Conservation (phyloP, 2,329 filamentous ascomycete genomes). For the Trichoderma asperellum region DNA sequence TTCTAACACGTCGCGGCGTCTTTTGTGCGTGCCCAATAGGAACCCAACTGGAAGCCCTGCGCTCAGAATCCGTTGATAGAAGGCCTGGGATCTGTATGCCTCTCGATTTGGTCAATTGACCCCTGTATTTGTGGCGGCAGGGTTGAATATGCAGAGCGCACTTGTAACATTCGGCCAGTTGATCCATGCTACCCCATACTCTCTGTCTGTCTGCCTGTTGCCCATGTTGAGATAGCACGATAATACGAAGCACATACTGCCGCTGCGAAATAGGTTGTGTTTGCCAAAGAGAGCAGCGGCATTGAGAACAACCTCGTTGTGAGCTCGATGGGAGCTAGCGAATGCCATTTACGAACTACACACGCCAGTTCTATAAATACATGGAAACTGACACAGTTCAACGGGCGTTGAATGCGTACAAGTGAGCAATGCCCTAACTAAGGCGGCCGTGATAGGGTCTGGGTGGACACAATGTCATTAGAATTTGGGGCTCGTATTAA, state of each 20-base stretch:
- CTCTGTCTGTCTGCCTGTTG: not conserved
- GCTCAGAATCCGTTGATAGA: not conserved
- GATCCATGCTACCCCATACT: conserved; percentile 28
- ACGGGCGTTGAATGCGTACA: not conserved
- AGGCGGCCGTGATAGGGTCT: not conserved
- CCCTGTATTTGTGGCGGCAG: conserved; percentile 16
- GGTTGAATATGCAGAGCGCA: not conserved
- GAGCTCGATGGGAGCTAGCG: not conserved
- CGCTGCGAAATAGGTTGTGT: not conserved
- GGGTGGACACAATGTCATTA: conserved; percentile 14
- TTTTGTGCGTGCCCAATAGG: not conserved
- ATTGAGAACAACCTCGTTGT: not conserved
- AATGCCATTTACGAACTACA: not conserved
- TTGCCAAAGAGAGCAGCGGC: not conserved
- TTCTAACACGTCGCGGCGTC: conserved; percentile 10
- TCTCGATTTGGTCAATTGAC: conserved; percentile 25
- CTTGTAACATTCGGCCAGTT: not conserved
- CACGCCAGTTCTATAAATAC: not conserved
- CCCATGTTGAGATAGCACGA: not conserved
- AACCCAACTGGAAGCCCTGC: not conserved
- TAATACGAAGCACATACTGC: not conserved
- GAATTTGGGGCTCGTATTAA: conserved; percentile 24
- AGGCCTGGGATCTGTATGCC: not conserved
- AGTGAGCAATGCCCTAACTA: not conserved
- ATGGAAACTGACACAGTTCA: not conserved